Conservation (phyloP, 768 basidiomycete species). For the Royoungia palumana region DNA sequence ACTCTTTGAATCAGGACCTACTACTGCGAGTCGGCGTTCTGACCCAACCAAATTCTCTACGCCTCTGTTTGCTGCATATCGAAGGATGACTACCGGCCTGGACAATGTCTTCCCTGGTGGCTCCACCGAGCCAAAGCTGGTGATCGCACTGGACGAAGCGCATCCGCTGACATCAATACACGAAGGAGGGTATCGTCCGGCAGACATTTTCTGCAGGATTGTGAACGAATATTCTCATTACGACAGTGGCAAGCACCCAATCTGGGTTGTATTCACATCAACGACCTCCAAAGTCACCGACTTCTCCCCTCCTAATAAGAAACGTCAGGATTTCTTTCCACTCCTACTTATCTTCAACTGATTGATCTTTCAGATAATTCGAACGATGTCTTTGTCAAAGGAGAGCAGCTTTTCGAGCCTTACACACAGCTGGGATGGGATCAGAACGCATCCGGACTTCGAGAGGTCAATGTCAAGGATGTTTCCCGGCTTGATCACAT, state of each 20-base stretch:
- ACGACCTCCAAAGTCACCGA: neutral
- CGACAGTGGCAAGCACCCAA: too few species aligned
- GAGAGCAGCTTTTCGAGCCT: neutral
- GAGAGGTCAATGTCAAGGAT: neutral
- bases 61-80: too few species aligned
- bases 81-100: too few species aligned
- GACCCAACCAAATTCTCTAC: too few species aligned
- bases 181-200: neutral
- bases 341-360: neutral
- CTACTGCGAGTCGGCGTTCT: too few species aligned
- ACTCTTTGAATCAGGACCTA: too few species aligned
- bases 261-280: neutral
- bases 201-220: neutral
- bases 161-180: too few species aligned
- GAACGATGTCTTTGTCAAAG: too few species aligned
- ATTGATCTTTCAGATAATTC: neutral
- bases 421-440: constrained; percentile 1
- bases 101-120: too few species aligned
- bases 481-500: neutral
- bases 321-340: neutral
- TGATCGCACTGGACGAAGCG: too few species aligned
- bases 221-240: neutral
- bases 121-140: too few species aligned
- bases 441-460: neutral
- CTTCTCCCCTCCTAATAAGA: neutral